These are phyloP conservation scores for Macrophomina tecta DNA, from an alignment of 2,329 filamentous ascomycete species.

Conservation along the genomic window DNA sequence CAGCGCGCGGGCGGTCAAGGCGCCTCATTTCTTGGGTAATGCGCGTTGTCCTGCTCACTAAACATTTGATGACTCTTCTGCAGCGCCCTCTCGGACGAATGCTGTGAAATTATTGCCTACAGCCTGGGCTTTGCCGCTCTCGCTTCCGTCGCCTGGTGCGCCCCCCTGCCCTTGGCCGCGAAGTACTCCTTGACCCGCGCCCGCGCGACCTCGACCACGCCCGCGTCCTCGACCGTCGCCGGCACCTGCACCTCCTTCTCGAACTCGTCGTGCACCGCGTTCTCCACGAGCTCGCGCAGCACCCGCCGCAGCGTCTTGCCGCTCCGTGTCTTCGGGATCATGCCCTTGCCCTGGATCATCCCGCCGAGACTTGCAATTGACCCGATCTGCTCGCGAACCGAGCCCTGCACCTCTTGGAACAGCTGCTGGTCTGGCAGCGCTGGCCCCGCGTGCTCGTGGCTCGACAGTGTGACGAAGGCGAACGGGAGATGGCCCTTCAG, in stretches of 20 bases:
- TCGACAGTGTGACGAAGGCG: slow-evolving; percentile 75
- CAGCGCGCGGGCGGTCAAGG: neutral
- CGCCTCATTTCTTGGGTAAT: slow-evolving; percentile 16
- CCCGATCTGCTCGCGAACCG: slow-evolving; percentile 81
- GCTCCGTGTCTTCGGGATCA: slow-evolving; percentile 91
- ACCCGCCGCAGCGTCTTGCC: slow-evolving; percentile 89
- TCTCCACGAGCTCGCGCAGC: slow-evolving; percentile 82
- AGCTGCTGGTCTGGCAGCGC: slow-evolving; percentile 58
- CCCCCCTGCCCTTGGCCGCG: slow-evolving; percentile 47
- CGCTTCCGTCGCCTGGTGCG: slow-evolving; percentile 47
- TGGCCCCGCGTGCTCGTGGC: slow-evolving; percentile 48
- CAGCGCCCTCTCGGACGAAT: neutral
- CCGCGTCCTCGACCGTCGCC: slow-evolving; percentile 82
- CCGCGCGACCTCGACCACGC: slow-evolving; percentile 76
- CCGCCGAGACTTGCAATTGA: slow-evolving; percentile 86
- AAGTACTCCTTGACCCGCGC: slow-evolving; percentile 79
- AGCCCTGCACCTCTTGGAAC: slow-evolving; percentile 70
- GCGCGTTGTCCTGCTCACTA: slow-evolving; percentile 21
- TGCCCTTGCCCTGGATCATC: slow-evolving; percentile 80
- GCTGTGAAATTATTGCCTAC: slow-evolving; percentile 35
- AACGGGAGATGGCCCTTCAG: slow-evolving; percentile 93
- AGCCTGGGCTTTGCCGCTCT: slow-evolving; percentile 52
- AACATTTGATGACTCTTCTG: slow-evolving; percentile 12
- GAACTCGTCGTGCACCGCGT: slow-evolving; percentile 75
- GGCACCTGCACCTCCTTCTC: slow-evolving; percentile 76